These are phyloP conservation scores for Beauveria bassiana DNA, from an alignment of 2,329 filamentous ascomycete species.

Conservation along the genomic window DNA sequence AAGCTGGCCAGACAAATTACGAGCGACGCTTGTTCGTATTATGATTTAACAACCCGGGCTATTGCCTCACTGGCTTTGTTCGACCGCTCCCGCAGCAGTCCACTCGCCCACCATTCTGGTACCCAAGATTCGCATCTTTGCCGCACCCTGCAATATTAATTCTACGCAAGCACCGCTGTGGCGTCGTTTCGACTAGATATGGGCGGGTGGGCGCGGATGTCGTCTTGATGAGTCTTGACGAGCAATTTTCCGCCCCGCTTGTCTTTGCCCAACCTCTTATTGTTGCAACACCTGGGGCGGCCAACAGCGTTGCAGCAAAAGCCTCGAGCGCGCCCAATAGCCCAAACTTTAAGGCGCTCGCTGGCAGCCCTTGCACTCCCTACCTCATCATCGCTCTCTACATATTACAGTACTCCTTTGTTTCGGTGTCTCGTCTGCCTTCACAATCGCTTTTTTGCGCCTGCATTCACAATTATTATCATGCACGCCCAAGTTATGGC, in stretches of 20 bases:
- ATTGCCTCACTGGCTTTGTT: background rate
- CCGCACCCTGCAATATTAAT: slow-evolving; percentile 2
- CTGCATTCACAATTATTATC: background rate
- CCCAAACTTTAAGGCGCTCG: background rate
- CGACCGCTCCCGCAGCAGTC: no score
- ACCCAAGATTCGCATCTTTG: background rate
- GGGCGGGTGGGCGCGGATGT: background rate
- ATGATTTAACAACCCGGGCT: background rate
- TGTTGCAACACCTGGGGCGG: no score
- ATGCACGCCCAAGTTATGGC: no score
- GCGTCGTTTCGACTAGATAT: slow-evolving; percentile 4
- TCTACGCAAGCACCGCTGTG: background rate
- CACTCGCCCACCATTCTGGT: background rate
- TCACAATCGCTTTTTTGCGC: background rate
- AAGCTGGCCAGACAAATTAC: background rate
- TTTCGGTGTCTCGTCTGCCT: background rate
- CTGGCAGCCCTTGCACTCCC: background rate
- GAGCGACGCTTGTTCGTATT: background rate
- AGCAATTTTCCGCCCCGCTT: background rate
- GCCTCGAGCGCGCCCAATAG: background rate
- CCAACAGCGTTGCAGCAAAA: background rate
- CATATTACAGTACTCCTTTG: background rate
- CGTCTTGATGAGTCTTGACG: background rate
- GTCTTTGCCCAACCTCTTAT: no score
- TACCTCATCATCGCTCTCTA: background rate